These are phyloP conservation scores for Microbotryomycetes sp. DNA, from an alignment of 1,284 basidiomycete genomes.

Conservation along the genomic window DNA sequence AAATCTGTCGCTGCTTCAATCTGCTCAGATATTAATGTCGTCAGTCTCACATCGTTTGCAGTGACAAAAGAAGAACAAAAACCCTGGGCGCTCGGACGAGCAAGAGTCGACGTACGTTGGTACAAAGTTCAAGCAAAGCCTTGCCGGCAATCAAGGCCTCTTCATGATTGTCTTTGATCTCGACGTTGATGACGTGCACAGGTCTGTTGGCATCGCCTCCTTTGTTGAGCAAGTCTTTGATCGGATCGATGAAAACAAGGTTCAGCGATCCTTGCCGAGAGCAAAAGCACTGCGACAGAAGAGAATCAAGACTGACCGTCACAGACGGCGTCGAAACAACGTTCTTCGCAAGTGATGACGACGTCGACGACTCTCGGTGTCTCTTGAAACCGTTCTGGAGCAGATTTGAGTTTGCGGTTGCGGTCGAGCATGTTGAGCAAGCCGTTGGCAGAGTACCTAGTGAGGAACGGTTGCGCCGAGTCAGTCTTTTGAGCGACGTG, in stretches of 20 bases:
- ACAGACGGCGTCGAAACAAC: slow-evolving; percentile 97
- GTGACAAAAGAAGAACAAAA: slow-evolving; percentile 1
- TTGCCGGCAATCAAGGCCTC: slow-evolving; percentile 92
- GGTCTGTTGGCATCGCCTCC: slow-evolving; percentile 89
- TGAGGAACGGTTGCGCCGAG: too few species aligned
- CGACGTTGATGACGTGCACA: slow-evolving; percentile 95
- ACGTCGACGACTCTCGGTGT: slow-evolving; percentile 78
- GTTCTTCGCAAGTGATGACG: slow-evolving; percentile 97
- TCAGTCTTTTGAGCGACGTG: not conserved
- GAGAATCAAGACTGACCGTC: slow-evolving; percentile 62
- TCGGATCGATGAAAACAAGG: slow-evolving; percentile 9
- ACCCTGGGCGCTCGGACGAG: not conserved
- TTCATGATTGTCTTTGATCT: slow-evolving; percentile 99
- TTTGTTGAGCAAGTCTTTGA: slow-evolving; percentile 78
- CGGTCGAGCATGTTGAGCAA: slow-evolving; percentile 96
- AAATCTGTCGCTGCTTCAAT: slow-evolving; percentile 79
- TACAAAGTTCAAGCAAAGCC: slow-evolving; percentile 88
- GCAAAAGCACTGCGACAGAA: not conserved
- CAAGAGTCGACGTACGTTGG: slow-evolving; percentile 56
- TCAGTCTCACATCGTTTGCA: slow-evolving; percentile 2
- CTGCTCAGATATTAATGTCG: slow-evolving; percentile 45
- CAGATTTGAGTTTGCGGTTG: slow-evolving; percentile 82
- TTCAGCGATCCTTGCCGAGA: not conserved
- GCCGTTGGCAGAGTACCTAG: slow-evolving; percentile 88
- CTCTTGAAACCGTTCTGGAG: slow-evolving; percentile 97